Conservation (phyloP, 2,329 filamentous ascomycete species). For the Colletotrichum noveboracense region DNA sequence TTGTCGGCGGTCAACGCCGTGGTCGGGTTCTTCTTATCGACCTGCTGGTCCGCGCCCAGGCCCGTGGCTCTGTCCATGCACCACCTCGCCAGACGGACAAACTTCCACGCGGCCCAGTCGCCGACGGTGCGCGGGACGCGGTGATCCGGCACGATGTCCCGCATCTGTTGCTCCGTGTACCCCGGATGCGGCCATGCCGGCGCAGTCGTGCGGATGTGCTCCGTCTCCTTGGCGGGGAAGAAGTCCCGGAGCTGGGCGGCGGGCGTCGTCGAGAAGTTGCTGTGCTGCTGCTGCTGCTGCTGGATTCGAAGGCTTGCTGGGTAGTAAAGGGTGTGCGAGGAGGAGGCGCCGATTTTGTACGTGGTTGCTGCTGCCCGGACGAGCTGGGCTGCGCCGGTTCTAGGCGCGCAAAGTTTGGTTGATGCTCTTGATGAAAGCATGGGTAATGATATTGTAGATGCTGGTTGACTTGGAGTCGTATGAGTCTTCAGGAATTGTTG, state of each 20-base stretch:
- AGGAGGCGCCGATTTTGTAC: constrained; percentile 5
- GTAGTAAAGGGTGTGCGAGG: background rate
- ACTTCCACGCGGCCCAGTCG: constrained; percentile 79
- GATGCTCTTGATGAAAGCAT: constrained; percentile 34
- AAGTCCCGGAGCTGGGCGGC: constrained; percentile 57
- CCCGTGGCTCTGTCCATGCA: constrained; percentile 84
- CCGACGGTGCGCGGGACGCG: constrained; percentile 74
- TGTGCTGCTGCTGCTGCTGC: constrained; percentile 25
- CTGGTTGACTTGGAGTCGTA: background rate
- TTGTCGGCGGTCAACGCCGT: constrained; percentile 57
- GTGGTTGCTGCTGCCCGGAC: constrained; percentile 23
- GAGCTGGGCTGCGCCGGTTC: constrained; percentile 28
- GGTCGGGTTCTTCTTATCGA: constrained; percentile 61
- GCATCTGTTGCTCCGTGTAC: constrained; percentile 83
- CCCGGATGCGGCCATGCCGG: constrained; percentile 74
- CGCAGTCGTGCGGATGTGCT: constrained; percentile 65
- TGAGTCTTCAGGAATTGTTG: background rate
- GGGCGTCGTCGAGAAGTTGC: constrained; percentile 55
- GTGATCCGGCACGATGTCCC: constrained; percentile 75
- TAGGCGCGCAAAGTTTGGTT: constrained; percentile 29
- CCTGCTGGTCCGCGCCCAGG: constrained; percentile 72
- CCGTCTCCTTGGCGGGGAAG: constrained; percentile 67
- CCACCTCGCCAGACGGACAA: constrained; percentile 78
- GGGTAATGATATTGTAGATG: background rate
- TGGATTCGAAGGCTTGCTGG: constrained; percentile 31